Evolutionary conservation across 305 asterid genomes (phyloP), one percentile per base, ranked within the genome.

Genomic region (Fraxinus latifolia): DNA sequence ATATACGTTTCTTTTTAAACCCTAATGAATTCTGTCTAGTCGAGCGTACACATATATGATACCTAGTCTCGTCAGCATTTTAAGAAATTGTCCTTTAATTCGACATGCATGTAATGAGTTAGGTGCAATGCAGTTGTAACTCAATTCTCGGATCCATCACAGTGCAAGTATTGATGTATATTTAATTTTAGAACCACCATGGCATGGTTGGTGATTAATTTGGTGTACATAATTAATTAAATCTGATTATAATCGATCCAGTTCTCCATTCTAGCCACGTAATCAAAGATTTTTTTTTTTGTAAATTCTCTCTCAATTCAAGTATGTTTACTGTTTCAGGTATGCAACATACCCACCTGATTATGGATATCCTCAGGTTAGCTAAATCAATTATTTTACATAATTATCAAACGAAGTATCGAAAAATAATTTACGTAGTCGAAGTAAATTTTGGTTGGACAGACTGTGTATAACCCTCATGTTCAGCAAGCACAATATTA

Each of bases 401-500:
- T 11, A 14, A 12, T 42, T 47, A 50, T 50, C 60, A 5, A 8
- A 55, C 65, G 9, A 55, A n/a, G 65, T 55, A 23, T 19, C 11
- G 27, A 6, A 65, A 65, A 5, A 68, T 68, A 27, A 67, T 68
- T 68, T 11, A 29, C 1, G 65, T 53, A 53, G 65, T 53, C 65
- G 3, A 53, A 14, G 8, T 3, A 29, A 27, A 68, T 29, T 27
- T 25, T 68, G 42, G 37, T 23, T 85, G 81, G 78, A 58, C 94
- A 95, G 98, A 80, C 91, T 70, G 87, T 93, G 83, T 95, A 92
- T 89, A 93, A 90, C 76, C 94, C 92, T 47, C 97, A 91, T 36
- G 76, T 85, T 55, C 97, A 92, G 76, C 97, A 92, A 87, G 77
- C 94, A 50, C 97, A 89, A 80, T 93, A 92, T 83, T 95, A 93